phyloP scores from a whole-genome alignment of 805 yeast genomes.

The Candida tibetensis region DNA sequence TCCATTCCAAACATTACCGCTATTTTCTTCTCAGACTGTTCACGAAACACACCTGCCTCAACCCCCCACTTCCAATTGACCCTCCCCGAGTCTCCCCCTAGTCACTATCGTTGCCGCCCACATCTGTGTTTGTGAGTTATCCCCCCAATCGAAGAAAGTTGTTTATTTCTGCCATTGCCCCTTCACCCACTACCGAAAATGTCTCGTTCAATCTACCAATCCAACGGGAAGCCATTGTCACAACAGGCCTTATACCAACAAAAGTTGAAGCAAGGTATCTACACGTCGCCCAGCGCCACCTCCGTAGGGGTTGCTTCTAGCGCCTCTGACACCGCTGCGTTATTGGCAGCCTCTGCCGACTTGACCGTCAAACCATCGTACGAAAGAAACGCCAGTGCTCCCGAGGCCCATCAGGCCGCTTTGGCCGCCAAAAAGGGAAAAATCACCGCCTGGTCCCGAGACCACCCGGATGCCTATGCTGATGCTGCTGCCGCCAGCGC shows the following conservation, averaged over 20 bases:
- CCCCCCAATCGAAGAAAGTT: too few relatives aligned
- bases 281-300: constrained; percentile 46
- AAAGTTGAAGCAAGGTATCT: constrained; percentile 66
- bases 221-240: constrained; percentile 67
- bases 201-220: constrained; percentile 56
- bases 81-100: too few relatives aligned
- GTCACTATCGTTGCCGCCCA: too few relatives aligned
- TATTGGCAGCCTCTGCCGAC: constrained; percentile 67
- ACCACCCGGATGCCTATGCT: constrained; percentile 43
- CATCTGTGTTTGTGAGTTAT: too few relatives aligned
- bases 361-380: constrained; percentile 59
- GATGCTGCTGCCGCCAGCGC: constrained; percentile 46
- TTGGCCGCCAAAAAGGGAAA: constrained; percentile 41
- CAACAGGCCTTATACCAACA: constrained; percentile 75
- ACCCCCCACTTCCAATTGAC: too few relatives aligned
- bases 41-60: too few relatives aligned
- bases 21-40: too few relatives aligned
- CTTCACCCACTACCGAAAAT: constrained; percentile 18
- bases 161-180: too few relatives aligned
- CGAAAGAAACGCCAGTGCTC: constrained; percentile 51
- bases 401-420: constrained; percentile 69
- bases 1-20: too few relatives aligned
- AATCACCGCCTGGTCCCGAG: constrained; percentile 50
- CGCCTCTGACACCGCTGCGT: constrained; percentile 76
- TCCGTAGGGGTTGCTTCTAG: constrained; percentile 62